Evolutionary conservation across 2,329 filamentous ascomycete species (phyloP).

Genomic region (Decorospora gaudefroyi): DNA sequence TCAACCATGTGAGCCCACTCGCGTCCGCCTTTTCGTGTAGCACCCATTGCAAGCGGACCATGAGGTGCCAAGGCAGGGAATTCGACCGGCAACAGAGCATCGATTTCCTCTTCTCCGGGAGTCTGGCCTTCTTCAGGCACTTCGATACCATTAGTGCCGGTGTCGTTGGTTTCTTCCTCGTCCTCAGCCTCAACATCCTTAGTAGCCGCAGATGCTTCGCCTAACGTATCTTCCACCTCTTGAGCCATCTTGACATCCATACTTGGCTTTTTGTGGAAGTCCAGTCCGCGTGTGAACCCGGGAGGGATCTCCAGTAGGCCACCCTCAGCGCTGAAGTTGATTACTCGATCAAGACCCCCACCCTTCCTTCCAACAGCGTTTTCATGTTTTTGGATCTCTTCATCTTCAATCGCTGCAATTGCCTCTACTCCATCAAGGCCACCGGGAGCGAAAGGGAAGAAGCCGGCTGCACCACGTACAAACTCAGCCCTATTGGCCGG

Average conservation of each 20-base stretch:
- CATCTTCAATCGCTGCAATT: constrained; percentile 80
- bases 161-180: constrained; percentile 32
- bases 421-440: constrained; percentile 86
- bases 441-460: constrained; percentile 91
- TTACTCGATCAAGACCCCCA: constrained; percentile 75
- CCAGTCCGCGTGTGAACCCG: constrained; percentile 77
- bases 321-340: constrained; percentile 76
- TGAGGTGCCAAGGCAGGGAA: constrained; percentile 89
- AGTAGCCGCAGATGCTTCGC: constrained; percentile 52
- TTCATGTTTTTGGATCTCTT: constrained; percentile 62
- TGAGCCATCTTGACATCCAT: constrained; percentile 65
- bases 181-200: constrained; percentile 30
- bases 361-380: constrained; percentile 48
- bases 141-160: constrained; percentile 34
- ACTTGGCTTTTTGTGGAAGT: constrained; percentile 65
- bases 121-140: constrained; percentile 50
- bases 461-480: constrained; percentile 87
- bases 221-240: constrained; percentile 69
- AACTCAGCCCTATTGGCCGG: constrained; percentile 87
- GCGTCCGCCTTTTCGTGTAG: constrained; percentile 72
- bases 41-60: constrained; percentile 72
- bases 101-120: constrained; percentile 67
- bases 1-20: constrained; percentile 99
- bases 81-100: constrained; percentile 85
- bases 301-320: constrained; percentile 81